Evolutionary conservation across 1,139 yeast genomes (phyloP).

Genomic region (Saccharomyces hybrid): DNA sequence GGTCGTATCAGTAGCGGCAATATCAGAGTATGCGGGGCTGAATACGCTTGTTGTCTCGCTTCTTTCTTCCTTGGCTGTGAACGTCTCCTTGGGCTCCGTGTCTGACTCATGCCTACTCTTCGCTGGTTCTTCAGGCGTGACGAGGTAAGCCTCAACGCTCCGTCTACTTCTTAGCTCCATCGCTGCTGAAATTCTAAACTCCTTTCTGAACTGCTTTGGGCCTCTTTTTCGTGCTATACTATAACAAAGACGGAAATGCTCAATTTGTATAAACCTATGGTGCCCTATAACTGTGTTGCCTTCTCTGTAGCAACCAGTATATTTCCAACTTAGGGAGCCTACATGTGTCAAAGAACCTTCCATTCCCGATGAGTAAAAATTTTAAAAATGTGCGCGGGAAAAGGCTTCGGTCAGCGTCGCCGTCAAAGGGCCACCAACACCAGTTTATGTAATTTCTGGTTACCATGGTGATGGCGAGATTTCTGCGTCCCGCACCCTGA

Average conservation of each 20-base stretch:
- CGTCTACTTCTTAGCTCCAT: slow-evolving; percentile 1
- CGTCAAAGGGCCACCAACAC: neutral
- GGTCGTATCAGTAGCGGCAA: neutral
- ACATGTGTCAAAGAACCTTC: slow-evolving; percentile 1
- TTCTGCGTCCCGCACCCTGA: neutral
- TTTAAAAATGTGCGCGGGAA: slow-evolving; percentile 1
- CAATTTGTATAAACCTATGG: neutral
- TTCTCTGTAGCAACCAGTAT: neutral
- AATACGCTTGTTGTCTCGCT: neutral
- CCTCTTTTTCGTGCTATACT: neutral
- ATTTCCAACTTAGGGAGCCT: neutral
- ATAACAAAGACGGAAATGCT: neutral
- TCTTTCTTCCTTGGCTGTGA: neutral
- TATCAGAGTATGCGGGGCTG: neutral
- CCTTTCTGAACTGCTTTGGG: neutral
- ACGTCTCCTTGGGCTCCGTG: neutral
- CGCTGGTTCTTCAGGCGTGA: slow-evolving; percentile 10
- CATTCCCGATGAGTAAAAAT: slow-evolving; percentile 1
- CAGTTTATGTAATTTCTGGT: neutral
- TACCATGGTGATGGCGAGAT: neutral
- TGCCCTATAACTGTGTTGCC: neutral
- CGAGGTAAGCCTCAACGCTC: neutral
- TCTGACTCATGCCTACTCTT: neutral
- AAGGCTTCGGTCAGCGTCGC: neutral
- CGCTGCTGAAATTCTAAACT: neutral